These are phyloP conservation scores for Saprolegnia diclina DNA, from an alignment of 352 stramenopile genomes.

Conservation along the genomic window DNA sequence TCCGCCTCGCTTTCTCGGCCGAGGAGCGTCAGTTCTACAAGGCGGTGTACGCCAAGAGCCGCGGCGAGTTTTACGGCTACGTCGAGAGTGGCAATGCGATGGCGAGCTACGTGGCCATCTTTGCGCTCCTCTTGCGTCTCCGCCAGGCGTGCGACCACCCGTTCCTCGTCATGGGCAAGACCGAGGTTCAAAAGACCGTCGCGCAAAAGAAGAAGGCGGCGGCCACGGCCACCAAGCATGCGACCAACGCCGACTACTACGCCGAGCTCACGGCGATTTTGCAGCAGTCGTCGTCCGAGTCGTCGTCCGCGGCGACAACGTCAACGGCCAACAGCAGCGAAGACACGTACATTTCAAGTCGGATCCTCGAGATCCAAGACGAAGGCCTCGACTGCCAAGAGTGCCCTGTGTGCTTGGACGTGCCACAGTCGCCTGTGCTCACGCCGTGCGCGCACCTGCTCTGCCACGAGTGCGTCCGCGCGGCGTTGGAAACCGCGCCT, in stretches of 20 bases:
- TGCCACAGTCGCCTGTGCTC: constrained; percentile 58
- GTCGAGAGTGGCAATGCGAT: constrained; percentile 65
- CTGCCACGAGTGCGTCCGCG: constrained; percentile 65
- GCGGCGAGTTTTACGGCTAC: constrained; percentile 86
- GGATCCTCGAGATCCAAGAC: constrained; percentile 58
- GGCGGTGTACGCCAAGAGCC: constrained; percentile 74
- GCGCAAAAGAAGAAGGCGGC: constrained; percentile 2
- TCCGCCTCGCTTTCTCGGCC: constrained; percentile 61
- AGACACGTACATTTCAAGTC: constrained; percentile 22
- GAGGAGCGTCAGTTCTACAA: constrained; percentile 84
- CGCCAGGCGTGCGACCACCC: constrained; percentile 88
- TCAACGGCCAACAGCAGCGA: neutral
- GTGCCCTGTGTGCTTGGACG: constrained; percentile 81
- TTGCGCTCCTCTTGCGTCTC: constrained; percentile 79
- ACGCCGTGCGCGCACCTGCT: constrained; percentile 83
- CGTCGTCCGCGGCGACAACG: neutral
- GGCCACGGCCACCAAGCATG: neutral
- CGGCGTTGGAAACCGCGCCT: constrained; percentile 48
- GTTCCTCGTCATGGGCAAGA: constrained; percentile 64
- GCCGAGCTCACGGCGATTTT: constrained; percentile 14
- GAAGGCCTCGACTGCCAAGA: constrained; percentile 68
- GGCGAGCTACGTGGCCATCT: constrained; percentile 85
- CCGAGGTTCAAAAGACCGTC: constrained; percentile 34
- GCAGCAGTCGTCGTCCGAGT: constrained; percentile 1
- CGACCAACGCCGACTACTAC: constrained; percentile 17